A percentile compares a stretch with the other conserved stretches of the same genome.
Evolutionary conservation across 2,329 filamentous ascomycete species (phyloP).

Genomic region (Curvularia sp.): DNA sequence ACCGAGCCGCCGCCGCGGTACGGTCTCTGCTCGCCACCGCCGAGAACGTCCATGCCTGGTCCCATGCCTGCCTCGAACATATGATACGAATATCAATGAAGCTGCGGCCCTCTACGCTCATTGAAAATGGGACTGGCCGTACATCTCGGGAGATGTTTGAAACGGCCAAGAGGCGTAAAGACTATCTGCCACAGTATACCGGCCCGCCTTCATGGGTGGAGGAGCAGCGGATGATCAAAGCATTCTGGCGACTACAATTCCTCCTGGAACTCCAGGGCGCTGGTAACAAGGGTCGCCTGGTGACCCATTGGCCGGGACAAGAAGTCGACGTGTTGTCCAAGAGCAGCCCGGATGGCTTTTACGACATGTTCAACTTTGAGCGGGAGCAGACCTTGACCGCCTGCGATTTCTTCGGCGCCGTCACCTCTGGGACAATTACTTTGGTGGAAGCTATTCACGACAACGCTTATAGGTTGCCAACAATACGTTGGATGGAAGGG

Average conservation of each 20-base stretch:
- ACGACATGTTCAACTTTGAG: neutral
- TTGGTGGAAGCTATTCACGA: neutral
- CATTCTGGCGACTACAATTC: conserved; percentile 18
- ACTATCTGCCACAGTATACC: conserved; percentile 17
- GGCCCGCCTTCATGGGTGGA: conserved; percentile 16
- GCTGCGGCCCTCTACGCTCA: conserved; percentile 15
- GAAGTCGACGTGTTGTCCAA: conserved; percentile 1
- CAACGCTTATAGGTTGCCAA: neutral
- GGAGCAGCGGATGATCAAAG: conserved; percentile 16
- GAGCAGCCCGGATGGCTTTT: conserved; percentile 9
- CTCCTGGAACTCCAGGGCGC: conserved; percentile 16
- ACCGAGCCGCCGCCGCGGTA: conserved; percentile 9
- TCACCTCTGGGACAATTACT: conserved; percentile 3
- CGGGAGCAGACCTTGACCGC: conserved; percentile 10
- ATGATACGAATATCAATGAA: conserved; percentile 16
- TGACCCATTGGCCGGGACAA: neutral
- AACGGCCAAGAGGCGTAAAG: conserved; percentile 14
- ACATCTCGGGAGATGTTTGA: conserved; percentile 7
- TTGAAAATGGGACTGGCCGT: neutral
- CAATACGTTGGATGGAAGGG: neutral
- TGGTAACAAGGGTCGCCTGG: conserved; percentile 3
- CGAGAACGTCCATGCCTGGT: conserved; percentile 14
- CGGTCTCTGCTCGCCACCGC: conserved; percentile 10
- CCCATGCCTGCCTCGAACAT: conserved; percentile 18
- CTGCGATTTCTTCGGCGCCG: conserved; percentile 5